Base-by-base conservation (phyloP, 257 asterid species). In the Solanum sejunctum region DNA sequence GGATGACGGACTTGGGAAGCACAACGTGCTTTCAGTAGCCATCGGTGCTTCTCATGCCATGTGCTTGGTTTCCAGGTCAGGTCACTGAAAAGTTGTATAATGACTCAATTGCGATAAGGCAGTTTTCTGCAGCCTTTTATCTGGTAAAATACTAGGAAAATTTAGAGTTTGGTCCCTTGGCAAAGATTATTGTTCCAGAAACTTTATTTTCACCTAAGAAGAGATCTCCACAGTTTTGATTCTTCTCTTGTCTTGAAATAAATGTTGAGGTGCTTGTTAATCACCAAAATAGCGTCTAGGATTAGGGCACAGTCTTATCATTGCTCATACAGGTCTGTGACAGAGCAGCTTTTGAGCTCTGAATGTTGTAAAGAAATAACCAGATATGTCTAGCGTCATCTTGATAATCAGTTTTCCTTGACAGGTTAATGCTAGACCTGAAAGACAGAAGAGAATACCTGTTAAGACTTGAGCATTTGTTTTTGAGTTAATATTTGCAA, bases 31-130 rank as follows among this genome's bases (percentile, higher is more conserved):
- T 75, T 86, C 92, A 66, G 92, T 95, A 28, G 93, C 97, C 57
- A 92, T 86, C 26, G 99, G 99, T 54, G 99, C 99, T 82, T 95
- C 98, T 84, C 99, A 96, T 93, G 93, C 94, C 11, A 89, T 93
- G 92, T 96, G 99, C 86, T 92, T 96, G 26, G 97, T 92, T 77
- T 91, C 93, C 78, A 91, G 93, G 90, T 88, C 91, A 83, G 86
- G 86, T 83, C 84, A 82, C 83, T 54, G 41, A 64, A 21, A 84
- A 43, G 54, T 52, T 77, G 43, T 78, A 26, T 78, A 16, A 78
- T 54, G 47, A 51, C 49, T 52, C 82, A 52, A 78, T 10, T 15
- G 82, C 10, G 23, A 26, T 78, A 36, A 28, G 16, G 10, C 26
- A 77, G 45, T 77, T 77, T 26, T 51, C 63, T 78, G 82, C 64